Evolutionary conservation across 78 protist genomes (phyloP).

Genomic region (Blattamonas nauphoetae): DNA sequence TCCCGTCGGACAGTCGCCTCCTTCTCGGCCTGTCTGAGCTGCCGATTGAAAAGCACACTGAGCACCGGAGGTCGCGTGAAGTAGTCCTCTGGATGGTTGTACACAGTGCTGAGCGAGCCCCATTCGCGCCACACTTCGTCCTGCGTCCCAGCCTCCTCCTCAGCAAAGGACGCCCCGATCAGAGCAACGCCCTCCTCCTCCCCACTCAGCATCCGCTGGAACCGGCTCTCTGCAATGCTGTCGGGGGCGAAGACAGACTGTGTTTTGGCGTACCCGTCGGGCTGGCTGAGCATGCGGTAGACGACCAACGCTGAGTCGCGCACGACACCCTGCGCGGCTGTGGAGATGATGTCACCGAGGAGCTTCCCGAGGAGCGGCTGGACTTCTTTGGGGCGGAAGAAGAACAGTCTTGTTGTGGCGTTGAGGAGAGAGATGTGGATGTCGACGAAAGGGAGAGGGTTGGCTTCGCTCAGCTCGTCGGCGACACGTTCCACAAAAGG

Average conservation of each 20-base stretch:
- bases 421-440: background rate
- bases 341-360: background rate
- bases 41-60: background rate
- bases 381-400: background rate
- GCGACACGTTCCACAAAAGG: background rate
- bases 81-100: background rate
- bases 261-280: too few species aligned
- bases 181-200: too few species aligned
- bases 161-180: too few species aligned
- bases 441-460: background rate
- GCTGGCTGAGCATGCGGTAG: background rate
- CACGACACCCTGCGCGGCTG: background rate
- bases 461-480: background rate
- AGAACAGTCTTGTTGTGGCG: background rate
- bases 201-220: too few species aligned
- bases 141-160: too few species aligned
- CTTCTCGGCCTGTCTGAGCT: background rate
- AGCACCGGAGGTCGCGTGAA: too few species aligned
- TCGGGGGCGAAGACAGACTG: too few species aligned
- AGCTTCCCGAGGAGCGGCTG: background rate
- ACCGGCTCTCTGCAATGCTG: too few species aligned
- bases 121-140: background rate
- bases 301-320: background rate
- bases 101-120: background rate
- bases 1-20: background rate